phyloP scores from a whole-genome alignment of 257 asterid genomes.

The Coffea eugenioides region DNA sequence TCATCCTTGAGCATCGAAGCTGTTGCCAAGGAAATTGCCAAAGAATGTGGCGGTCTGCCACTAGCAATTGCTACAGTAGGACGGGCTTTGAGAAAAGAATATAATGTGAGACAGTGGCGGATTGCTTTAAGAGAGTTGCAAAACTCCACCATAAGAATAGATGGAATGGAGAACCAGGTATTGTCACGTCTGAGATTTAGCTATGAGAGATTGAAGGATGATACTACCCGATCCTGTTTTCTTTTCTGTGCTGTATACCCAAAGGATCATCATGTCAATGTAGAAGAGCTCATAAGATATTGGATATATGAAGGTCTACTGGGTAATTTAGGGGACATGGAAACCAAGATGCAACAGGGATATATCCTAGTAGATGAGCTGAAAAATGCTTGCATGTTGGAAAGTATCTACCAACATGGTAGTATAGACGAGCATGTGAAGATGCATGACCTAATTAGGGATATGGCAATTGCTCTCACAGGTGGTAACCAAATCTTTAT shows the following conservation, averaged over 20 bases:
- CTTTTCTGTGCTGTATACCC: conserved; percentile 34
- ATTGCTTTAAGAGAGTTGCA: conserved; percentile 26
- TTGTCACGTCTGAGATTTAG: conserved; percentile 32
- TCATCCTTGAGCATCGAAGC: conserved; percentile 15
- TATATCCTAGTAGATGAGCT: conserved; percentile 23
- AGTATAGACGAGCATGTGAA: conserved; percentile 12
- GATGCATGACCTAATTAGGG: conserved; percentile 31
- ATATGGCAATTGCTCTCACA: conserved; percentile 32
- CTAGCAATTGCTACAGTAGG: conserved; percentile 33
- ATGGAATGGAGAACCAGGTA: conserved; percentile 25
- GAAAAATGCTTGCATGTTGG: conserved; percentile 20
- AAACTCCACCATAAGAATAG: conserved; percentile 19
- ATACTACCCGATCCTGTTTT: conserved; percentile 26
- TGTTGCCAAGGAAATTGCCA: conserved; percentile 23
- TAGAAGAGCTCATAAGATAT: conserved; percentile 26
- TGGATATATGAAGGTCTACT: conserved; percentile 32
- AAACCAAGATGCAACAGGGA: conserved; percentile 22
- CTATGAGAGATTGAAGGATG: conserved; percentile 28
- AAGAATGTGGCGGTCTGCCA: conserved; percentile 35
- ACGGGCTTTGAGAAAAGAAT: conserved; percentile 28
- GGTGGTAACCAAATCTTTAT: conserved; percentile 21
- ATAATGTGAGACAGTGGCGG: conserved; percentile 18
- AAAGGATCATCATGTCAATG: conserved; percentile 29
- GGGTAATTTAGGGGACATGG: conserved; percentile 13
- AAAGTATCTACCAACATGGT: conserved; percentile 16